phyloP scores from a whole-genome alignment of 352 stramenopile genomes.

The Phytophthora capsici region DNA sequence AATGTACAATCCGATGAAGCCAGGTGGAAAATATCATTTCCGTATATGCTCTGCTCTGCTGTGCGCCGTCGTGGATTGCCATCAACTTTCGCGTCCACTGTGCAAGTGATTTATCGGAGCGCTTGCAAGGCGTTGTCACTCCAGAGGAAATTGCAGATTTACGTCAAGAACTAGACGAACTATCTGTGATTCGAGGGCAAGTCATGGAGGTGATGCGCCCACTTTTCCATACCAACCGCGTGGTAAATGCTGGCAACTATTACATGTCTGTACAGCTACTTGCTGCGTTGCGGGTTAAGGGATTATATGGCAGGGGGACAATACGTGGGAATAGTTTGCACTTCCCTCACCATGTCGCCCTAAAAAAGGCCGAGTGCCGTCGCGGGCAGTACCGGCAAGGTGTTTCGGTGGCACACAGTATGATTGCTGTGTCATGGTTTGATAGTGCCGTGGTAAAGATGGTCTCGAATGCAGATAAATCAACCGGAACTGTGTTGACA shows the following conservation, averaged over 20 bases:
- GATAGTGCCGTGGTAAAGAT: conserved; percentile 34
- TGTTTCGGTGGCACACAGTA: conserved; percentile 15
- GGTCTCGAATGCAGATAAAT: conserved; percentile 31
- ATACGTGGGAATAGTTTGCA: conserved; percentile 22
- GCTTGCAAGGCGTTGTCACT: conserved; percentile 19
- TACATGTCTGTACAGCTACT: conserved; percentile 42
- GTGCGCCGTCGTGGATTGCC: conserved; percentile 35
- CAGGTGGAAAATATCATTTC: conserved; percentile 42
- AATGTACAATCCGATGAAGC: conserved; percentile 41
- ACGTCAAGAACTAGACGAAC: conserved; percentile 6
- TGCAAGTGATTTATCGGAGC: conserved; percentile 21
- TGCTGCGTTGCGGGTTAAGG: conserved; percentile 21
- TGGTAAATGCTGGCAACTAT: conserved; percentile 45
- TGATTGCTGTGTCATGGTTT: conserved; percentile 35
- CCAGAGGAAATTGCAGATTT: background rate
- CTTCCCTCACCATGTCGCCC: conserved; percentile 29
- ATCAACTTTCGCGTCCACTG: conserved; percentile 37
- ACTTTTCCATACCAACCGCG: conserved; percentile 19
- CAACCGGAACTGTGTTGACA: conserved; percentile 17
- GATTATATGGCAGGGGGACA: conserved; percentile 30
- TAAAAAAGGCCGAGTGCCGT: conserved; percentile 18
- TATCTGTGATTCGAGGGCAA: conserved; percentile 15
- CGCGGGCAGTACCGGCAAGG: conserved; percentile 18
- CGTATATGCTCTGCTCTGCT: conserved; percentile 36
- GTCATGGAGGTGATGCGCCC: conserved; percentile 36